Percentiles rank a stretch among this genome's conserved stretches.
Evolutionary conservation across 2,329 filamentous ascomycete genomes (phyloP).

Genomic region (Elsinoe ampelina): DNA sequence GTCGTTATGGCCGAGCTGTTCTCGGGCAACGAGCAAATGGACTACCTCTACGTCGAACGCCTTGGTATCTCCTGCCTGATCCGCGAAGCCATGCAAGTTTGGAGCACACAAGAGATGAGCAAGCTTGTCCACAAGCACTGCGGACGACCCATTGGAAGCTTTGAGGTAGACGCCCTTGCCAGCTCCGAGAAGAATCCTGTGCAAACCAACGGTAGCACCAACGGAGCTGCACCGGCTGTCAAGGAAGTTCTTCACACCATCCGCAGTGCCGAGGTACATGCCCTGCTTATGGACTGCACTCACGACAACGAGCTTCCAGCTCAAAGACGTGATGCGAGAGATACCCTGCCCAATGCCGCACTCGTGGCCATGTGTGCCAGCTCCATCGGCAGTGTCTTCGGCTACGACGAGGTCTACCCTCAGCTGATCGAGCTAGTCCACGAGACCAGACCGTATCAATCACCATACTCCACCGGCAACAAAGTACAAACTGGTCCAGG

Average conservation of each 20-base stretch:
- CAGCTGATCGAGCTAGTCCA: constrained; percentile 86
- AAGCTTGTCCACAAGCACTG: constrained; percentile 87
- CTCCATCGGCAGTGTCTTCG: constrained; percentile 91
- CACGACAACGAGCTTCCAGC: constrained; percentile 96
- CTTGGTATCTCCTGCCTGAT: constrained; percentile 87
- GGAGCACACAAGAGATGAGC: constrained; percentile 89
- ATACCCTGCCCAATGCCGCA: constrained; percentile 88
- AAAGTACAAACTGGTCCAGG: constrained; percentile 56
- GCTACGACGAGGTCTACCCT: constrained; percentile 94
- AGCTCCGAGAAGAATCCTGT: constrained; percentile 42
- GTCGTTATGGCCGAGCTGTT: constrained; percentile 94
- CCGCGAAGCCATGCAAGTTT: constrained; percentile 95
- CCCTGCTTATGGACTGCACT: constrained; percentile 97
- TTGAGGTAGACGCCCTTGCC: constrained; percentile 81
- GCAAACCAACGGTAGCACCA: constrained; percentile 26
- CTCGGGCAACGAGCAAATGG: constrained; percentile 88
- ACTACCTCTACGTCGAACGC: constrained; percentile 90
- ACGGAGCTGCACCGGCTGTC: constrained; percentile 28
- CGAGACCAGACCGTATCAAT: constrained; percentile 76
- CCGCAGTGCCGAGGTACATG: constrained; percentile 80
- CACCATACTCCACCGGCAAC: constrained; percentile 55
- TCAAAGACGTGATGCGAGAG: constrained; percentile 86
- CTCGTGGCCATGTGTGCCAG: constrained; percentile 94
- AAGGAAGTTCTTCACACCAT: constrained; percentile 69
- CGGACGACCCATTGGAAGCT: constrained; percentile 90